phyloP scores from a whole-genome alignment of 164 flowering plant genomes.

The Stephania yunnanensis region DNA sequence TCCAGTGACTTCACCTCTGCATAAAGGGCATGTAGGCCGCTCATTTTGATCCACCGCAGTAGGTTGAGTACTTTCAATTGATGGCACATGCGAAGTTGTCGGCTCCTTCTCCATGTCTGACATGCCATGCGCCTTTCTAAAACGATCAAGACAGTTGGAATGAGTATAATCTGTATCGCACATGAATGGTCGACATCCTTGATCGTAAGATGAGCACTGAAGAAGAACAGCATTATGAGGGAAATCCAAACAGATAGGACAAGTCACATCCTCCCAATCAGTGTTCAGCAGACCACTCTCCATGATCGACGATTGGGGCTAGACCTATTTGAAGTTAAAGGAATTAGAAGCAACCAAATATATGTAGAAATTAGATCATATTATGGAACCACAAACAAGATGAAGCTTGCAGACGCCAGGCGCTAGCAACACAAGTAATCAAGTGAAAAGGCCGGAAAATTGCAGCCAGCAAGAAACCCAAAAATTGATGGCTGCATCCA shows the following conservation, averaged over 20 bases:
- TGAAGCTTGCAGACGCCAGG: background rate
- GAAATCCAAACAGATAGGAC: conserved; percentile 89
- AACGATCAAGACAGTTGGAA: conserved; percentile 86
- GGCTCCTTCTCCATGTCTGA: conserved; percentile 25
- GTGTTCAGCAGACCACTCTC: conserved; percentile 39
- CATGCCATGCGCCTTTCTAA: conserved; percentile 57
- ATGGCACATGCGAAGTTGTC: conserved; percentile 26
- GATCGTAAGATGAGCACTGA: conserved; percentile 71
- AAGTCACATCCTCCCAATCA: conserved; percentile 68
- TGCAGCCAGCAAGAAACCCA: background rate
- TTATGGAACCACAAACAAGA: background rate
- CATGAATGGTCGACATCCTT: conserved; percentile 88
- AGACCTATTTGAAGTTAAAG: conserved; percentile 21
- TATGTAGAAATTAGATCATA: conserved; percentile 4
- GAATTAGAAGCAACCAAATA: conserved; percentile 26
- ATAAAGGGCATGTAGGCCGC: conserved; percentile 71
- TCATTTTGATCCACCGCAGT: conserved; percentile 21
- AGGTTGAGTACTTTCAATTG: conserved; percentile 22
- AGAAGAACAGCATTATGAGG: conserved; percentile 94
- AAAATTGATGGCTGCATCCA: background rate
- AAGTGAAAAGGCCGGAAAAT: background rate
- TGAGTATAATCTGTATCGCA: conserved; percentile 85
- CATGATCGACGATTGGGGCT: conserved; percentile 18
- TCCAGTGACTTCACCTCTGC: conserved; percentile 89
- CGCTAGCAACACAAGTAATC: background rate